Percentiles rank a stretch among this genome's conserved stretches.
phyloP scores from a whole-genome alignment of 148 eudicot species.

The Pharnaceum exiguum region DNA sequence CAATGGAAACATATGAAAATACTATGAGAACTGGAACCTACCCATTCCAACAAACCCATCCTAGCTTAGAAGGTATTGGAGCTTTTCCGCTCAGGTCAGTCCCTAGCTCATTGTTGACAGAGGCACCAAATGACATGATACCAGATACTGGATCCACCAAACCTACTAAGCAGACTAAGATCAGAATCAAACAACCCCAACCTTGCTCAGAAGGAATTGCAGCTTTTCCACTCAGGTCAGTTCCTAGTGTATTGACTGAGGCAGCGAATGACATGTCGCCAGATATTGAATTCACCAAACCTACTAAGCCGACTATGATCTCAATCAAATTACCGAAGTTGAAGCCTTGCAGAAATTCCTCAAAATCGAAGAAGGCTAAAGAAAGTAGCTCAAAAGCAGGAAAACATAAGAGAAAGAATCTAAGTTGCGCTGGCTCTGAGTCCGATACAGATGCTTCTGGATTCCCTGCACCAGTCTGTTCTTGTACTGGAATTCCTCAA shows the following conservation, averaged over 20 bases:
- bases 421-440: slow-evolving; percentile 21
- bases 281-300: slow-evolving; percentile 14
- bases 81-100: slow-evolving; percentile 40
- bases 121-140: slow-evolving; percentile 15
- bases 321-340: slow-evolving; percentile 23
- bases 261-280: slow-evolving; percentile 9
- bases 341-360: slow-evolving; percentile 31
- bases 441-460: too few relatives aligned
- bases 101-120: slow-evolving; percentile 25
- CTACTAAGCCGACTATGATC: slow-evolving; percentile 30
- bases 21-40: slow-evolving; percentile 21
- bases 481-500: slow-evolving; percentile 58
- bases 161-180: slow-evolving; percentile 32
- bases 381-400: slow-evolving; percentile 4
- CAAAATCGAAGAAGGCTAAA: slow-evolving; percentile 28
- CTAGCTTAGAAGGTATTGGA: slow-evolving; percentile 20
- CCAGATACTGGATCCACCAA: slow-evolving; percentile 13
- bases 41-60: slow-evolving; percentile 28
- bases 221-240: slow-evolving; percentile 37
- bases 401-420: slow-evolving; percentile 39
- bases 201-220: slow-evolving; percentile 23
- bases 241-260: slow-evolving; percentile 32
- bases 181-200: slow-evolving; percentile 20
- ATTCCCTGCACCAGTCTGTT: slow-evolving; percentile 51
- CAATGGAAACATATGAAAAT: slow-evolving; percentile 31